Evolutionary conservation across 2,329 filamentous ascomycete species (phyloP).

Genomic region (Neobulgaria alba): DNA sequence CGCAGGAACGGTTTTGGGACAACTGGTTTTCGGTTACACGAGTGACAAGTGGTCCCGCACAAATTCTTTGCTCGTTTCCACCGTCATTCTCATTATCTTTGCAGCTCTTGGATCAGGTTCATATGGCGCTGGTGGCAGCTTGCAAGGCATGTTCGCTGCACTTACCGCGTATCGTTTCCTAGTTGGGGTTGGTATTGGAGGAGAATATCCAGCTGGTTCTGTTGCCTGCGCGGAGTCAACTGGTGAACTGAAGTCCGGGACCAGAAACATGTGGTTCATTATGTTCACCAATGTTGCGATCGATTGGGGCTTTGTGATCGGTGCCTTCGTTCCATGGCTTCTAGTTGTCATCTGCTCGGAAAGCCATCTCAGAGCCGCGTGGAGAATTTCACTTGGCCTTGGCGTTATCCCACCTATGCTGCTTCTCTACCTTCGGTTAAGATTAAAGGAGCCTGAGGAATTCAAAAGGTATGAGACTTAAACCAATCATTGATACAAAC

Average conservation of each 20-base stretch:
- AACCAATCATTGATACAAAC: too few relatives aligned
- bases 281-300: conserved; percentile 87
- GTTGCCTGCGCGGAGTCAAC: conserved; percentile 80
- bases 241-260: conserved; percentile 70
- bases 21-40: conserved; percentile 71
- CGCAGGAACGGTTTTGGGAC: conserved; percentile 75
- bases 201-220: conserved; percentile 74
- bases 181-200: conserved; percentile 68
- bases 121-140: conserved; percentile 62
- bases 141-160: conserved; percentile 65
- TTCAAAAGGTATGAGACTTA: conserved; percentile 47
- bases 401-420: conserved; percentile 69
- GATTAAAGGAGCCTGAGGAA: conserved; percentile 70
- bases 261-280: conserved; percentile 85
- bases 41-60: conserved; percentile 80
- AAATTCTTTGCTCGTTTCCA: conserved; percentile 72
- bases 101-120: conserved; percentile 70
- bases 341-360: conserved; percentile 44
- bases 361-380: conserved; percentile 62
- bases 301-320: conserved; percentile 66
- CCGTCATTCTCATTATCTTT: conserved; percentile 76
- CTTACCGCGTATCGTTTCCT: conserved; percentile 82
- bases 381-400: conserved; percentile 73
- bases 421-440: conserved; percentile 62
- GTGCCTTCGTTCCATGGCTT: conserved; percentile 67